Evolutionary conservation across 441 rosid species (phyloP).

Genomic region (Eutrema salsugineum): DNA sequence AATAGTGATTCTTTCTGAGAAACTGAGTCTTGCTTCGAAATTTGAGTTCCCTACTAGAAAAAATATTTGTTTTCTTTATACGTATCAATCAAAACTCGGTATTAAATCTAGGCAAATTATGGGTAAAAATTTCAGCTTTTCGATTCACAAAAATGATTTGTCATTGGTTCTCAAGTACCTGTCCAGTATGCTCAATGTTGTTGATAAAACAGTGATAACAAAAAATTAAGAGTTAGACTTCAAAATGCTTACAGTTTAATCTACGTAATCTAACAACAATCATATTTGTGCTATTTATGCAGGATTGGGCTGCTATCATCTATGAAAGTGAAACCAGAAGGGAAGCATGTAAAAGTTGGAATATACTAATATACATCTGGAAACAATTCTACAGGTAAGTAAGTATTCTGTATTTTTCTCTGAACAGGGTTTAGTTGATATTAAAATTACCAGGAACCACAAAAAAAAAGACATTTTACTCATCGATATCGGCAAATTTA

Average conservation of each 20-base stretch:
- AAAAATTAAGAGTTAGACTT: constrained; percentile 13
- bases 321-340: constrained; percentile 4
- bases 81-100: neutral
- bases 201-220: constrained; percentile 18
- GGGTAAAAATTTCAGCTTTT: constrained; percentile 1
- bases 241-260: constrained; percentile 5
- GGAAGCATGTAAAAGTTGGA: neutral
- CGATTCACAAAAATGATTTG: neutral
- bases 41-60: neutral
- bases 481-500: constrained; percentile 3
- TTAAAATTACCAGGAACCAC: neutral
- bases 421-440: neutral
- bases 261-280: constrained; percentile 16
- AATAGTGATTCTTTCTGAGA: neutral
- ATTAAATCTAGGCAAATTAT: constrained; percentile 8
- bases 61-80: neutral
- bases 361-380: neutral
- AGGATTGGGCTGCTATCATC: constrained; percentile 8
- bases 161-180: constrained; percentile 9
- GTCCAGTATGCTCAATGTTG: constrained; percentile 8
- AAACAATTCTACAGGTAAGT: constrained; percentile 10
- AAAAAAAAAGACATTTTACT: neutral
- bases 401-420: neutral
- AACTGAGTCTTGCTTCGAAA: constrained; percentile 3
- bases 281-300: constrained; percentile 7